phyloP scores from a whole-genome alignment of 768 basidiomycete genomes.

The Rhizopogon vinicolor region DNA sequence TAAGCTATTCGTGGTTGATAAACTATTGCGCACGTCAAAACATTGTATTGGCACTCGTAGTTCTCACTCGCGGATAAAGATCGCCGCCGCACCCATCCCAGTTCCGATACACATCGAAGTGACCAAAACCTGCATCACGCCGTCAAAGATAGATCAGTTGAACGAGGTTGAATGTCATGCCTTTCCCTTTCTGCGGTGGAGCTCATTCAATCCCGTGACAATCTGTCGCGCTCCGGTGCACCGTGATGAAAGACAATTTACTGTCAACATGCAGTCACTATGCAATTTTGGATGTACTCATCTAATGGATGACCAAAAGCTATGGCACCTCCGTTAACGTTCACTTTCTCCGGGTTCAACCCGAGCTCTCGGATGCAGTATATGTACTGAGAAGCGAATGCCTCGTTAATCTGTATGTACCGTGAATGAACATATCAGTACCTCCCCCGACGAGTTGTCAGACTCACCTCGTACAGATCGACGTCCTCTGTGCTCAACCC shows the following conservation, averaged over 20 bases:
- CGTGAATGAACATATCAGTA: neutral
- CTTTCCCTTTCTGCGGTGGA: conserved; percentile 66
- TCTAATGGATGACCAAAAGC: conserved; percentile 82
- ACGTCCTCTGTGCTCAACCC: conserved; percentile 68
- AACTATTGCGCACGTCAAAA: too few relatives aligned
- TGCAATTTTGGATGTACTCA: conserved; percentile 34
- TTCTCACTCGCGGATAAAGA: conserved; percentile 55
- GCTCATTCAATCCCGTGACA: conserved; percentile 75
- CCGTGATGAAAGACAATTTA: conserved; percentile 35
- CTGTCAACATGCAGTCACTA: conserved; percentile 4
- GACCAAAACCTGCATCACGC: conserved; percentile 59
- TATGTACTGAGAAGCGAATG: conserved; percentile 80
- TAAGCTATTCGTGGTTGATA: neutral
- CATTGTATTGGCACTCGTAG: too few relatives aligned
- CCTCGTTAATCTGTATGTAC: conserved; percentile 76
- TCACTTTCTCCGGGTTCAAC: conserved; percentile 64
- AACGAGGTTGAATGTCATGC: conserved; percentile 29
- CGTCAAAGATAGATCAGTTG: conserved; percentile 3
- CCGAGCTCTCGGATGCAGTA: conserved; percentile 67
- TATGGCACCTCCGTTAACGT: conserved; percentile 90
- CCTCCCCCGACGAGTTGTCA: neutral
- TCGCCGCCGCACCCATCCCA: conserved; percentile 87
- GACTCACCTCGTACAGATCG: conserved; percentile 70
- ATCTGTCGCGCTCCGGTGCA: conserved; percentile 84
- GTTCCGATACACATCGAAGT: conserved; percentile 88